phyloP scores from a whole-genome alignment of 2,329 filamentous ascomycete genomes.

The Rugonectria rugulosa region DNA sequence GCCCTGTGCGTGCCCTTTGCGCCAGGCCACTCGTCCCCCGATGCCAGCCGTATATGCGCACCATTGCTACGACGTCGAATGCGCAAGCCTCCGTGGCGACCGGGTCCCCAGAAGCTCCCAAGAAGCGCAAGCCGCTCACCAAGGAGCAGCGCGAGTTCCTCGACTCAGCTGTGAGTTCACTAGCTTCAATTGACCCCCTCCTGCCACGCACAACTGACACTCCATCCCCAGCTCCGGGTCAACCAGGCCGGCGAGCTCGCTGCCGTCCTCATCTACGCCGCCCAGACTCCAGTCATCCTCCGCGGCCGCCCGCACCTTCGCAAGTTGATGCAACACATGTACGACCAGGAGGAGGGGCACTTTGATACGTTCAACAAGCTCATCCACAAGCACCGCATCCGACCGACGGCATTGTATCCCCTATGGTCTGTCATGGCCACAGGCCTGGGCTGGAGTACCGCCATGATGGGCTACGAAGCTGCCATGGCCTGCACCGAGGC shows the following conservation, averaged over 20 bases:
- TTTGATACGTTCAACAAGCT: slow-evolving; percentile 85
- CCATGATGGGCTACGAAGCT: slow-evolving; percentile 86
- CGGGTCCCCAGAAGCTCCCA: slow-evolving; percentile 37
- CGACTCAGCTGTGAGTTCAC: slow-evolving; percentile 68
- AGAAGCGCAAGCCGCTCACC: slow-evolving; percentile 67
- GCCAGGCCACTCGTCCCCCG: slow-evolving; percentile 22
- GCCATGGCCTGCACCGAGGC: slow-evolving; percentile 99
- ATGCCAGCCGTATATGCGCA: slow-evolving; percentile 26
- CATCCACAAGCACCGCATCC: slow-evolving; percentile 84
- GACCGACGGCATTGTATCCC: slow-evolving; percentile 92
- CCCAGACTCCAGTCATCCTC: slow-evolving; percentile 84
- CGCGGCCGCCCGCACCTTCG: slow-evolving; percentile 85
- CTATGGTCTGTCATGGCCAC: slow-evolving; percentile 85
- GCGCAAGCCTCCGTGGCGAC: slow-evolving; percentile 28
- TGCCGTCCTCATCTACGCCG: slow-evolving; percentile 90
- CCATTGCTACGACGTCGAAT: slow-evolving; percentile 33
- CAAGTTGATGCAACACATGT: slow-evolving; percentile 96
- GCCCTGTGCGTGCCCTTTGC: slow-evolving; percentile 27
- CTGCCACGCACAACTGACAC: slow-evolving; percentile 13
- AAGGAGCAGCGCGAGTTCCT: slow-evolving; percentile 77
- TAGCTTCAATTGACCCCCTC: not conserved
- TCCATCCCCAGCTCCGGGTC: slow-evolving; percentile 73
- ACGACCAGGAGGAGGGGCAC: slow-evolving; percentile 92
- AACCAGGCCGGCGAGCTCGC: slow-evolving; percentile 99
- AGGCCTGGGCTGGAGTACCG: slow-evolving; percentile 87